Conservation (phyloP, 495 filamentous ascomycete genomes). For the Lophium mytilinum region DNA sequence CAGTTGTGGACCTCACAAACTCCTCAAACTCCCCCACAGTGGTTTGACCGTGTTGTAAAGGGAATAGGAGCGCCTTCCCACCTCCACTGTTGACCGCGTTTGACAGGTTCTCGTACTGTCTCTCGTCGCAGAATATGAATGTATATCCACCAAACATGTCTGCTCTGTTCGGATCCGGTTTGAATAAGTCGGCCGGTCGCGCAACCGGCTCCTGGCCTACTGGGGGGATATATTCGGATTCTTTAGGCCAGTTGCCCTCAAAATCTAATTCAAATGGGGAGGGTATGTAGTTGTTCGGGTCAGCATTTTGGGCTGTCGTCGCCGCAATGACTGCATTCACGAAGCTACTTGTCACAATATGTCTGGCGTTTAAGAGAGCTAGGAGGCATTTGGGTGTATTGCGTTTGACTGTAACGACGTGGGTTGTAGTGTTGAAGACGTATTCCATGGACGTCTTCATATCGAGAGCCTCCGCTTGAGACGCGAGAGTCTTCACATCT, state of each 20-base stretch:
- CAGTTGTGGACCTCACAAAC: constrained; percentile 66
- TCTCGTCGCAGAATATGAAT: constrained; percentile 74
- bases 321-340: constrained; percentile 50
- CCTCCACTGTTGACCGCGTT: constrained; percentile 66
- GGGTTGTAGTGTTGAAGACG: constrained; percentile 62
- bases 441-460: constrained; percentile 76
- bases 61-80: constrained; percentile 69
- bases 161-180: constrained; percentile 54
- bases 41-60: constrained; percentile 55
- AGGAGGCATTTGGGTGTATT: constrained; percentile 73
- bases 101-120: constrained; percentile 71
- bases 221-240: constrained; percentile 61
- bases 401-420: constrained; percentile 80
- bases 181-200: constrained; percentile 54
- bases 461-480: constrained; percentile 49
- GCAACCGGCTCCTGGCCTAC: constrained; percentile 64
- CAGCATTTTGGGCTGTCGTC: constrained; percentile 41
- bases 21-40: constrained; percentile 66
- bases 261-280: constrained; percentile 78
- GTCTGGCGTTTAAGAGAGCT: constrained; percentile 75
- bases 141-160: constrained; percentile 80
- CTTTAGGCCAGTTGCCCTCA: constrained; percentile 70
- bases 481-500: not conserved
- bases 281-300: constrained; percentile 38
- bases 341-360: constrained; percentile 71